Percentiles rank a stretch among this genome's conserved stretches.
Evolutionary conservation across 768 basidiomycete genomes (phyloP).

Genomic region (Lactifluus hygrophoroides): DNA sequence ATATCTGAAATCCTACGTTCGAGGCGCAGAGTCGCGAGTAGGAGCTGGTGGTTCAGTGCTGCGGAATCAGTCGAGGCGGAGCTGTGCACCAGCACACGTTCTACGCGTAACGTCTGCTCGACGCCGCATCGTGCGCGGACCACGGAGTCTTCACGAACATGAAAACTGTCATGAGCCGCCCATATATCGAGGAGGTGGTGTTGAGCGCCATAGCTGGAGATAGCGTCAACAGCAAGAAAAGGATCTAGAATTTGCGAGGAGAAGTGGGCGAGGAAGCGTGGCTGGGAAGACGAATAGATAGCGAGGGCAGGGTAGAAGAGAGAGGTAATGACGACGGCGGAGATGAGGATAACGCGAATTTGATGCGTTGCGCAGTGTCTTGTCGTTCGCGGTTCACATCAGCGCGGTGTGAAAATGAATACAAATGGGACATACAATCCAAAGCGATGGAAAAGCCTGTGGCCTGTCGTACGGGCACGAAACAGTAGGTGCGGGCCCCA

Average conservation of each 20-base stretch:
- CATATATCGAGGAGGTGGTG: conserved; percentile 65
- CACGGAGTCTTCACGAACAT: conserved; percentile 60
- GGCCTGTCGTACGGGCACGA: conserved; percentile 33
- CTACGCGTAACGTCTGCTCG: conserved; percentile 64
- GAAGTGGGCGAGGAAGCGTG: conserved; percentile 47
- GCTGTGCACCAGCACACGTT: conserved; percentile 66
- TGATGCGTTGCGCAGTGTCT: conserved; percentile 90
- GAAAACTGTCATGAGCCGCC: conserved; percentile 55
- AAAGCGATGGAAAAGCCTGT: conserved; percentile 58
- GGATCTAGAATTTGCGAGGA: conserved; percentile 52
- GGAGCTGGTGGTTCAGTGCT: conserved; percentile 51
- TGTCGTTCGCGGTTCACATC: neutral
- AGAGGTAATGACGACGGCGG: conserved; percentile 79
- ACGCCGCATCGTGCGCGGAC: conserved; percentile 62
- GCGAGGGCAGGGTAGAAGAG: conserved; percentile 88
- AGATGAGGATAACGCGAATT: conserved; percentile 81
- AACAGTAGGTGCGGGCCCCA: conserved; percentile 23
- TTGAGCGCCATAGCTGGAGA: conserved; percentile 45
- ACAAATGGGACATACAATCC: conserved; percentile 54
- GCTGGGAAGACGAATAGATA: conserved; percentile 68
- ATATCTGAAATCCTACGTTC: conserved; percentile 47
- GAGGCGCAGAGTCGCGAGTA: conserved; percentile 56
- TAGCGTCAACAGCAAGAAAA: conserved; percentile 45
- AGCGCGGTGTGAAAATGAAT: neutral
- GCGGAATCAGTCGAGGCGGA: conserved; percentile 38